These are phyloP conservation scores for Herpotrichia juniperi DNA, from an alignment of 2,329 filamentous ascomycete genomes.

Conservation along the genomic window DNA sequence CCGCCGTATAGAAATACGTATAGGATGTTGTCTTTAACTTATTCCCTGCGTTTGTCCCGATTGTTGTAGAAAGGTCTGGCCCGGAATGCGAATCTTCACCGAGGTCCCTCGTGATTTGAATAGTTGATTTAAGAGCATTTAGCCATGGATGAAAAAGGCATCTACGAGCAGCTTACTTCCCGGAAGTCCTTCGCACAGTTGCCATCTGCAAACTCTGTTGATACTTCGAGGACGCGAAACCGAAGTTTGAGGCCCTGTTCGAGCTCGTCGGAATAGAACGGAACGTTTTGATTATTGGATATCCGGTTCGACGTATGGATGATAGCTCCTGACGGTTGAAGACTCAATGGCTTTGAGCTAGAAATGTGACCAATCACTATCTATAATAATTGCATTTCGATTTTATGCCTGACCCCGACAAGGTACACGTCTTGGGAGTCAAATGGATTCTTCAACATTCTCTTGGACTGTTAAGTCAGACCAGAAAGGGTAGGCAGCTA, in stretches of 20 bases:
- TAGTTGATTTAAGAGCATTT: neutral
- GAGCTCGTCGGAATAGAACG: neutral
- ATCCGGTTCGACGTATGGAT: neutral
- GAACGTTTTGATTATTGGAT: neutral
- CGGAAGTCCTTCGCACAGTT: neutral
- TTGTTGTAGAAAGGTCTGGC: neutral
- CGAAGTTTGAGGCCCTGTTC: neutral
- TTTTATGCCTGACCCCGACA: neutral
- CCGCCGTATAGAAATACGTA: neutral
- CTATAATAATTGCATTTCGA: slow-evolving; percentile 1
- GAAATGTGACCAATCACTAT: neutral
- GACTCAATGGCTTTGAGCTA: neutral
- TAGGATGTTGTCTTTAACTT: neutral
- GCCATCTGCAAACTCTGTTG: neutral
- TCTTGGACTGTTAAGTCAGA: neutral
- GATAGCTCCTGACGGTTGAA: neutral
- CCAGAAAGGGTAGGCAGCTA: slow-evolving; percentile 1
- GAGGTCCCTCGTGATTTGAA: neutral
- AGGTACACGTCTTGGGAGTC: neutral
- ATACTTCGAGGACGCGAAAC: neutral
- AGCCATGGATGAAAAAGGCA: neutral
- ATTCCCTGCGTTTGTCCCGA: neutral
- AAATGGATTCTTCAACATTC: neutral
- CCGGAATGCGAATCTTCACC: neutral
- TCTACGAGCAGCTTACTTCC: neutral